phyloP scores from a whole-genome alignment of 2,329 filamentous ascomycete species.

The Leptographium procerum region DNA sequence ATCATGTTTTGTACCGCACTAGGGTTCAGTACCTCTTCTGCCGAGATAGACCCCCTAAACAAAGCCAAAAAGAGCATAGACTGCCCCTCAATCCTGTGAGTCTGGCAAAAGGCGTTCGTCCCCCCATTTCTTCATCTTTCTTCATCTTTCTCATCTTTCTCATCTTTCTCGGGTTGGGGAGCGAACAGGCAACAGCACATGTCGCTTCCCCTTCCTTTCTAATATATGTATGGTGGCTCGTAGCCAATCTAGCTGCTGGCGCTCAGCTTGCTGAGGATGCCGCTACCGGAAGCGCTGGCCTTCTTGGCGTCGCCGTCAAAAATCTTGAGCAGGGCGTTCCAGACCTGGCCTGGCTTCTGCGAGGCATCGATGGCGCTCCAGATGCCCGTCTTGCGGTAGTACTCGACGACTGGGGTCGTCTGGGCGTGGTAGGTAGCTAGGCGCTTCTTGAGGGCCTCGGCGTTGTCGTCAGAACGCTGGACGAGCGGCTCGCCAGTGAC shows the following conservation, averaged over 20 bases:
- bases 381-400: conserved; percentile 96
- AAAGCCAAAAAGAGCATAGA: not conserved
- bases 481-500: conserved; percentile 92
- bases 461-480: conserved; percentile 95
- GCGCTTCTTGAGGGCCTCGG: conserved; percentile 89
- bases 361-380: conserved; percentile 93
- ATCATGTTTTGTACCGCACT: not conserved
- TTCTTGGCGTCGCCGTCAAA: conserved; percentile 57
- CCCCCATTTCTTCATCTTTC: no score
- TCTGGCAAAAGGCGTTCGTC: not conserved
- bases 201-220: not conserved
- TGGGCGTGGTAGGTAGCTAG: conserved; percentile 87
- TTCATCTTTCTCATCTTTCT: no score
- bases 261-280: conserved; percentile 31
- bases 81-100: not conserved
- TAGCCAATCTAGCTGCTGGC: conserved; percentile 1
- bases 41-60: not conserved
- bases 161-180: no score
- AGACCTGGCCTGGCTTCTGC: conserved; percentile 90
- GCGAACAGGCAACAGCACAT: no score
- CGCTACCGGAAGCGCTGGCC: conserved; percentile 22
- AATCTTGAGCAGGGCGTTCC: conserved; percentile 81
- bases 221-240: not conserved
- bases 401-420: conserved; percentile 82
- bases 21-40: not conserved